Conservation (phyloP, 208 protist species). For the Phytomonas serpens region DNA sequence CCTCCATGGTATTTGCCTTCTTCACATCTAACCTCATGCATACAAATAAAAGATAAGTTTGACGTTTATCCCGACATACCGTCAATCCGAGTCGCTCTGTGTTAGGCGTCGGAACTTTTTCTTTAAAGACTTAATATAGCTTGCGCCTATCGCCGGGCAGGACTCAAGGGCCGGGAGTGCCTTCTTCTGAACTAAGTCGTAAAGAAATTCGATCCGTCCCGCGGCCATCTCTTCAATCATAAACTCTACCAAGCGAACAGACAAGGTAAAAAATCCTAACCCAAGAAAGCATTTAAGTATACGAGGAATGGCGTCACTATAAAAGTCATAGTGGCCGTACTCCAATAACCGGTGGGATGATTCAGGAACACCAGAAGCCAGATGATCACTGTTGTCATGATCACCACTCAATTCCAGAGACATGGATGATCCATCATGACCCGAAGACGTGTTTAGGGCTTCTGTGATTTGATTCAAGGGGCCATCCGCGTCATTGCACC, state of each 20-base stretch:
- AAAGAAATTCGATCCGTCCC: constrained; percentile 40
- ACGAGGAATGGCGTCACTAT: constrained; percentile 35
- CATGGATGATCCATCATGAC: neutral
- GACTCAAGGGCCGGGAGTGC: constrained; percentile 40
- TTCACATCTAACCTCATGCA: neutral
- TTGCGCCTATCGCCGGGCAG: constrained; percentile 30
- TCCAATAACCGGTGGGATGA: neutral
- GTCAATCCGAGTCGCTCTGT: constrained; percentile 79
- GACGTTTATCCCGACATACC: neutral
- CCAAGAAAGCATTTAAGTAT: constrained; percentile 60
- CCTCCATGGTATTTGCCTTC: neutral
- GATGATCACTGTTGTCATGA: neutral
- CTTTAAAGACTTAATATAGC: constrained; percentile 47
- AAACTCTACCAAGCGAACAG: constrained; percentile 73
- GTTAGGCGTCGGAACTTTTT: constrained; percentile 47
- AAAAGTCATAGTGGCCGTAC: constrained; percentile 40
- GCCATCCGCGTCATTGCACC: neutral
- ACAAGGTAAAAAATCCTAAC: constrained; percentile 52
- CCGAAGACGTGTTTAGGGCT: neutral
- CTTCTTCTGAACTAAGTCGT: constrained; percentile 26
- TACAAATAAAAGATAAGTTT: neutral
- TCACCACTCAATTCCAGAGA: neutral
- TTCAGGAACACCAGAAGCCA: neutral
- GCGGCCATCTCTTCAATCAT: constrained; percentile 66
- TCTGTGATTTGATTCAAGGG: neutral